These are phyloP conservation scores for Tuctoria greenei DNA, from an alignment of 176 grass and related monocot genomes.

Conservation along the genomic window DNA sequence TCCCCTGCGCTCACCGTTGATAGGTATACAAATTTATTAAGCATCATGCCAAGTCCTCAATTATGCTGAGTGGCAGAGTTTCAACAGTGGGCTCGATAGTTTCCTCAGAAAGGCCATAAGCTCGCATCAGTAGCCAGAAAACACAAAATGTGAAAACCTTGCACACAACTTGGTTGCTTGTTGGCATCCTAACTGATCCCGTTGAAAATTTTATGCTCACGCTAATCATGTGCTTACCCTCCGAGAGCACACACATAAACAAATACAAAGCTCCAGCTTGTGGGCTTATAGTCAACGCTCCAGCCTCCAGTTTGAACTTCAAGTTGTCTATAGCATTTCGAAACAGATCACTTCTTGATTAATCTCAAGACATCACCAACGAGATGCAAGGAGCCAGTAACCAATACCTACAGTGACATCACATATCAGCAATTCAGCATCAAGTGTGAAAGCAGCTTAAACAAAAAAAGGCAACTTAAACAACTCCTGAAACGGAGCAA, in stretches of 20 bases:
- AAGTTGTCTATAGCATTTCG: background rate
- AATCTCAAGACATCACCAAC: conserved; percentile 73
- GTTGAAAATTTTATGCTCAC: background rate
- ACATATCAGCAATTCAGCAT: conserved; percentile 21
- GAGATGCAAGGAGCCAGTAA: conserved; percentile 78
- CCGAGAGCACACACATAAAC: background rate
- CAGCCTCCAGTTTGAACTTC: conserved; percentile 11
- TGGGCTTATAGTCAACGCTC: background rate
- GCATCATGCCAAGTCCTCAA: too few species aligned
- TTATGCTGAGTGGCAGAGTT: too few species aligned
- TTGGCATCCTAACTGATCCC: background rate
- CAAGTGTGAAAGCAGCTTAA: background rate
- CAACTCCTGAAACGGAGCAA: background rate
- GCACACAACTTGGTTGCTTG: background rate
- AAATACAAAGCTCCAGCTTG: background rate
- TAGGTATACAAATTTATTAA: too few species aligned
- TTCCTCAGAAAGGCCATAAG: background rate
- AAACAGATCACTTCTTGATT: conserved; percentile 50
- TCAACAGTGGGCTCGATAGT: background rate
- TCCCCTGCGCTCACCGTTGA: too few species aligned
- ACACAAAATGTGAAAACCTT: background rate
- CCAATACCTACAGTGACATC: conserved; percentile 54
- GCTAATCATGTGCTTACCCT: background rate
- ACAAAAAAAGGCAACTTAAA: background rate
- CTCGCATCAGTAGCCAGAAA: background rate